Conservation (phyloP, 495 filamentous ascomycete genomes). For the Hypoxylon lienhwacheense region DNA sequence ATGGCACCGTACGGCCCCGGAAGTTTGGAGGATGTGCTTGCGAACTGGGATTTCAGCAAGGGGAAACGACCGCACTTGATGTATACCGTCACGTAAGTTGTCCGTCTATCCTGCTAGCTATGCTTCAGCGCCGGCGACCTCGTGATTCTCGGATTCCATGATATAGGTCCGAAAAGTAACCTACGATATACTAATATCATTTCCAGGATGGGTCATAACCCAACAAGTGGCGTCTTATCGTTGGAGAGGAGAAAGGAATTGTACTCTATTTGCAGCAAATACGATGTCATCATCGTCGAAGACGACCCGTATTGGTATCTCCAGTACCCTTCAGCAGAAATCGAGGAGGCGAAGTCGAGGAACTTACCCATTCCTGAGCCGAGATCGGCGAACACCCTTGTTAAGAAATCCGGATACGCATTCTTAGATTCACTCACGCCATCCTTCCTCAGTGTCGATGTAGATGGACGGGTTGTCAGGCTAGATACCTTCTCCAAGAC, state of each 20-base stretch:
- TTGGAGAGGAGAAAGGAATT: conserved; percentile 72
- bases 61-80: conserved; percentile 80
- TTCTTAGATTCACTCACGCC: conserved; percentile 87
- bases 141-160: not conserved
- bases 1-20: conserved; percentile 69
- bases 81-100: conserved; percentile 84
- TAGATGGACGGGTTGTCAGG: conserved; percentile 82
- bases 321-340: conserved; percentile 73
- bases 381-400: conserved; percentile 25
- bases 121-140: not conserved
- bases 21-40: conserved; percentile 74
- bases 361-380: conserved; percentile 30
- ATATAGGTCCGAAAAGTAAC: not conserved
- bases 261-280: conserved; percentile 77
- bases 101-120: not conserved
- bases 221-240: conserved; percentile 73
- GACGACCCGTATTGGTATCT: conserved; percentile 98
- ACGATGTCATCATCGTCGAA: conserved; percentile 90
- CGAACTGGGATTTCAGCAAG: conserved; percentile 74
- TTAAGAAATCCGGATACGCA: conserved; percentile 66
- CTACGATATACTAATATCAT: conserved; percentile 8
- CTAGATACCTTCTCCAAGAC: conserved; percentile 84
- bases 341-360: conserved; percentile 52
- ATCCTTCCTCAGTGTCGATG: conserved; percentile 70
- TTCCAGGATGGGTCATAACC: conserved; percentile 83